Evolutionary conservation across 768 basidiomycete genomes (phyloP).

Genomic region (Cubamyces sp.): DNA sequence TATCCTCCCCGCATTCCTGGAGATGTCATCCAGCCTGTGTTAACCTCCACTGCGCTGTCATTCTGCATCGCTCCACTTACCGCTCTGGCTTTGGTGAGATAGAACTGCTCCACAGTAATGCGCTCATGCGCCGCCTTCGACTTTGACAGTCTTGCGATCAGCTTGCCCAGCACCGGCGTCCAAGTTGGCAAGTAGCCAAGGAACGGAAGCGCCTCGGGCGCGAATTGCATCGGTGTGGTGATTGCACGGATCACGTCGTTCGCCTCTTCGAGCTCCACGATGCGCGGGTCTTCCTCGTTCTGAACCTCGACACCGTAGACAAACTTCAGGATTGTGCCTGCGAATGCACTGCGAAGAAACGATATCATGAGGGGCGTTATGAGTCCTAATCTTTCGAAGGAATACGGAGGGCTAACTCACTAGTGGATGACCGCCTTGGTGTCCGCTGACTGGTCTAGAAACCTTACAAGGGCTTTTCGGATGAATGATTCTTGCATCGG

Average conservation of each 20-base stretch:
- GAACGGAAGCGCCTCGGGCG: constrained; percentile 4
- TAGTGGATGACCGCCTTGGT: constrained; percentile 1
- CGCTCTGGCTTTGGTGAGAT: neutral
- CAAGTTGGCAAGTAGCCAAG: constrained; percentile 2
- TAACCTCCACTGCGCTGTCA: too few relatives aligned
- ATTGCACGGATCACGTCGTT: constrained; percentile 4
- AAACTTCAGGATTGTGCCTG: constrained; percentile 1
- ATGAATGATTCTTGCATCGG: constrained; percentile 3
- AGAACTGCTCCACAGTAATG: neutral
- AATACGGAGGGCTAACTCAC: neutral
- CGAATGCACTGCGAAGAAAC: neutral
- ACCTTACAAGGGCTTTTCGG: constrained; percentile 9
- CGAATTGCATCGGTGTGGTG: neutral
- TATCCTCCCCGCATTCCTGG: neutral
- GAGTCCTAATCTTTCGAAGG: too few relatives aligned
- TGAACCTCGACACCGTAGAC: neutral
- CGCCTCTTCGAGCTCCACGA: constrained; percentile 21
- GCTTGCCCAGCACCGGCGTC: neutral
- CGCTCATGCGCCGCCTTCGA: neutral
- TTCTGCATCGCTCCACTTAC: neutral
- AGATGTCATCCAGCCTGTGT: neutral
- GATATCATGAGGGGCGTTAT: neutral
- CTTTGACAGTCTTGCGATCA: neutral
- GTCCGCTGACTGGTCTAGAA: constrained; percentile 3
- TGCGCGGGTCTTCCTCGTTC: constrained; percentile 14